Percentiles rank a stretch among this genome's conserved stretches.
These are phyloP conservation scores for Mortierella sp. DNA, from an alignment of 371 early-diverging fungal species.

Conservation along the genomic window DNA sequence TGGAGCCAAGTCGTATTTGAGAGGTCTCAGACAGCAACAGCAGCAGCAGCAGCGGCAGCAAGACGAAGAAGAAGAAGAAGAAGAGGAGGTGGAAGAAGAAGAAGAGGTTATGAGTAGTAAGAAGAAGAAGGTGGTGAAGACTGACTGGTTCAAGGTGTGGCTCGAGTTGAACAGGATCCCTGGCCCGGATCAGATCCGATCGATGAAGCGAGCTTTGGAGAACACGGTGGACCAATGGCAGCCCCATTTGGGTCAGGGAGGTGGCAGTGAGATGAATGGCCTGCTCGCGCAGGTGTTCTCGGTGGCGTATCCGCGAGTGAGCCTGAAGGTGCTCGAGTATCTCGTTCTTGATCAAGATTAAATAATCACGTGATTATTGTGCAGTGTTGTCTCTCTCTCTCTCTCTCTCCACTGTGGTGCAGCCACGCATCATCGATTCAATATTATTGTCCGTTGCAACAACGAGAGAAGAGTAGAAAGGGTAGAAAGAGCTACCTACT, in stretches of 20 bases:
- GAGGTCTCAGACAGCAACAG: neutral
- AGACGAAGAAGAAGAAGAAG: neutral
- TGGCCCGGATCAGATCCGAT: constrained; percentile 29
- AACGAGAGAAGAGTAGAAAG: too few species aligned
- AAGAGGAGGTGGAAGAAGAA: neutral
- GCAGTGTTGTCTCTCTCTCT: too few species aligned
- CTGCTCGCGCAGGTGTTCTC: constrained; percentile 38
- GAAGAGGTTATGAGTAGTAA: neutral
- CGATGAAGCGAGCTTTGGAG: constrained; percentile 22
- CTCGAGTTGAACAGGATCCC: constrained; percentile 39
- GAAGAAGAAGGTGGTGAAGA: neutral
- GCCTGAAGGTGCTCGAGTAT: constrained; percentile 27
- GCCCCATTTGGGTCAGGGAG: neutral
- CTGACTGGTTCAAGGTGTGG: constrained; percentile 53
- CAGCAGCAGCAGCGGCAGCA: neutral
- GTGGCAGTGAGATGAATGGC: neutral
- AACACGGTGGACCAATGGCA: constrained; percentile 14
- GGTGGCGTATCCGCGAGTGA: constrained; percentile 29
- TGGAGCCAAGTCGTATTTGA: neutral
- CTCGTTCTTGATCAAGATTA: neutral
- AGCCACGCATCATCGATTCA: neutral
- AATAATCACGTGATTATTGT: neutral
- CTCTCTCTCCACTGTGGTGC: neutral
- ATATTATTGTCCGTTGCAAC: neutral
- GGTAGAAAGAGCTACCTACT: neutral